Conservation (phyloP, 306 rosid species). For the Fagus crenata region DNA sequence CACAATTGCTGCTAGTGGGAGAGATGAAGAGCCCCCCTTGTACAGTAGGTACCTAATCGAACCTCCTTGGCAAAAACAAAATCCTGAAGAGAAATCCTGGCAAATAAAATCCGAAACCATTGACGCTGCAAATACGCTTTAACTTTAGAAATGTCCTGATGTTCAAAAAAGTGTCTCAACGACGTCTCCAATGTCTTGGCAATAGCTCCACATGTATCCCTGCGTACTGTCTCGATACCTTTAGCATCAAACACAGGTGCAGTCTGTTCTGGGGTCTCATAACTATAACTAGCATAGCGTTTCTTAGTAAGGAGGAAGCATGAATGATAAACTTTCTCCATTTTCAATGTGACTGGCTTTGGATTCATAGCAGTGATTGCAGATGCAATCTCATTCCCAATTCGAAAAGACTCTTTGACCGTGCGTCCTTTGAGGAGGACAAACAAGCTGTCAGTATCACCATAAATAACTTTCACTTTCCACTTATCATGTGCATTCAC, state of each 20-base stretch:
- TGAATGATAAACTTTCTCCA: slow-evolving; percentile 90
- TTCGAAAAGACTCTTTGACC: slow-evolving; percentile 63
- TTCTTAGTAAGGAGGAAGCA: slow-evolving; percentile 95
- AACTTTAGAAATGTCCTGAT: slow-evolving; percentile 65
- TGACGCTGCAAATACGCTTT: slow-evolving; percentile 77
- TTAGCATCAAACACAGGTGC: slow-evolving; percentile 92
- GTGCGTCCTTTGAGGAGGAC: slow-evolving; percentile 49
- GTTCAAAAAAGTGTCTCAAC: slow-evolving; percentile 78
- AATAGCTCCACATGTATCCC: slow-evolving; percentile 93
- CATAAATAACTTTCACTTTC: slow-evolving; percentile 89
- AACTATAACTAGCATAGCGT: slow-evolving; percentile 95
- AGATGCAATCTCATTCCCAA: slow-evolving; percentile 88
- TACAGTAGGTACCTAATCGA: slow-evolving; percentile 78
- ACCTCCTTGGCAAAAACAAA: slow-evolving; percentile 97
- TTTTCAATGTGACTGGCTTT: slow-evolving; percentile 76
- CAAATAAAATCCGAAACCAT: slow-evolving; percentile 85
- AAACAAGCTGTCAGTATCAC: slow-evolving; percentile 87
- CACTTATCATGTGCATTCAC: slow-evolving; percentile 82
- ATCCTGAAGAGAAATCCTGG: slow-evolving; percentile 77
- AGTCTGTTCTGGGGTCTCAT: slow-evolving; percentile 69
- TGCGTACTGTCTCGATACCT: slow-evolving; percentile 93
- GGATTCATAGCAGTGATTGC: slow-evolving; percentile 90
- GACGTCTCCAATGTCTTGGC: slow-evolving; percentile 88
- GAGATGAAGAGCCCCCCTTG: slow-evolving; percentile 60
- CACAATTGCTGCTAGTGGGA: slow-evolving; percentile 97